Base-by-base conservation (phyloP, 352 stramenopile genomes). In the Globisporangium emineosum region DNA sequence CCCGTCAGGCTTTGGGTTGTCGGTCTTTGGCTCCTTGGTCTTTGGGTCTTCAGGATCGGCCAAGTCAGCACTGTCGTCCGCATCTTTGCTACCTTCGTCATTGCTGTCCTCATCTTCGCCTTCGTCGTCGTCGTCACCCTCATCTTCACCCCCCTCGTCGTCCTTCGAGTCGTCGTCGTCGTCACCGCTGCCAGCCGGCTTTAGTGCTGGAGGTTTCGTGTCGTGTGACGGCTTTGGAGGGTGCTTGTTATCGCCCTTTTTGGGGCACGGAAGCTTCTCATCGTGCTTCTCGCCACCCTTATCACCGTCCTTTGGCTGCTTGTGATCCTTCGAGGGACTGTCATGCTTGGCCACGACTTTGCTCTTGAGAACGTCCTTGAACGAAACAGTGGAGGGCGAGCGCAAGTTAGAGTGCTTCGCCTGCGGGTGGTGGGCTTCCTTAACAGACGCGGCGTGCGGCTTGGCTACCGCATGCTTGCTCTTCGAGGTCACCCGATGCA, bases 331-430 rank as follows among this genome's bases (percentile, higher is more conserved):
- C 3, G 23, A 32, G 10, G 50, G 25, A 3, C 15, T 29, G 27
- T 13, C 30, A 19, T 19, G 45, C 29, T 57, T 57, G 7, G 9
- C 17, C 5, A 37, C 45, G n/a, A 3, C 54, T 25, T 60, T 60
- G 21, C 33, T 30, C 33, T 60, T 60, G 12, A 35, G 54, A 12
- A 60, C 54, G 33, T 99, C 97, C 73, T 99, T 99, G n/a, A 99
- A 78, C 9, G 91, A 90, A 23, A 99, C 27, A 1, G 29, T 43
- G 37, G 37, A 43, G 12, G 37, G 19, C 13, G 37, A 32, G 3
- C 19, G 51, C 51, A n/a, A 57, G 29, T 5, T 32, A 2, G 29
- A 37, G 29, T 15, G 51, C 32, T 57, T 32, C 15, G 1, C 96
- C 79, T 98, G 99, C 21, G 96, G 70, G 75, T 99, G 99, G 37